Conservation (phyloP, 2,329 filamentous ascomycete genomes). For the Penicillium sp. region DNA sequence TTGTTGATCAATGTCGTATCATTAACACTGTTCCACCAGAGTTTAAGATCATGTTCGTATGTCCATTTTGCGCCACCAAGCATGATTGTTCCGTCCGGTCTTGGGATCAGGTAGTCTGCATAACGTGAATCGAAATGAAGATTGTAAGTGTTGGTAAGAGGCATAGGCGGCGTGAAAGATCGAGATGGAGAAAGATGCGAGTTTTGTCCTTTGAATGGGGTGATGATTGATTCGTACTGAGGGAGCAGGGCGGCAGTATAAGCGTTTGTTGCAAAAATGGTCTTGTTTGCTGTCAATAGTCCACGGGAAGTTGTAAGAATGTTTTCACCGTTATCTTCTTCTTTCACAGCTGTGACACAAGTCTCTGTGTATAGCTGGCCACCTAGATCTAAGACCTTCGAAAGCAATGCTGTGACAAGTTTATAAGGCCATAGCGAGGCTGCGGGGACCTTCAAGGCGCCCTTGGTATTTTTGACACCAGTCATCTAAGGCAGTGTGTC, state of each 20-base stretch:
- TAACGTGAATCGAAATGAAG: conserved; percentile 55
- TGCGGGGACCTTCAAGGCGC: conserved; percentile 33
- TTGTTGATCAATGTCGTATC: conserved; percentile 51
- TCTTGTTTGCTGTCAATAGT: conserved; percentile 57
- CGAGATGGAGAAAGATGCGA: conserved; percentile 28
- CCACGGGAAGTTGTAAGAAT: conserved; percentile 53
- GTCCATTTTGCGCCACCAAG: conserved; percentile 61
- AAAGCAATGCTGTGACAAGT: conserved; percentile 40
- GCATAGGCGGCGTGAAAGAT: conserved; percentile 20
- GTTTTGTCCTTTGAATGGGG: conserved; percentile 65
- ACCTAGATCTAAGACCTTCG: not conserved
- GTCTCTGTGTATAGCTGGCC: not conserved
- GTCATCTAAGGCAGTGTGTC: conserved; percentile 18
- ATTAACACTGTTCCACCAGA: conserved; percentile 46
- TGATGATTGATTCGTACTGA: conserved; percentile 65
- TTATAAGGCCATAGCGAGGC: conserved; percentile 65
- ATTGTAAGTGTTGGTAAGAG: conserved; percentile 52
- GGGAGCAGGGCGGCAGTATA: conserved; percentile 77
- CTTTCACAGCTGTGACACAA: not conserved
- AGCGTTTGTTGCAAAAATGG: conserved; percentile 80
- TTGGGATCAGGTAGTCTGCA: conserved; percentile 60
- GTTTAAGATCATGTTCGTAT: conserved; percentile 20
- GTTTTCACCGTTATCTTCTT: not conserved
- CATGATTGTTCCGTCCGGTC: conserved; percentile 53
- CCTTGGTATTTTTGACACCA: conserved; percentile 35